Percentiles rank a stretch among this genome's conserved stretches.
Evolutionary conservation across 1,284 basidiomycete species (phyloP).

Genomic region (Pseudozyma sp.): DNA sequence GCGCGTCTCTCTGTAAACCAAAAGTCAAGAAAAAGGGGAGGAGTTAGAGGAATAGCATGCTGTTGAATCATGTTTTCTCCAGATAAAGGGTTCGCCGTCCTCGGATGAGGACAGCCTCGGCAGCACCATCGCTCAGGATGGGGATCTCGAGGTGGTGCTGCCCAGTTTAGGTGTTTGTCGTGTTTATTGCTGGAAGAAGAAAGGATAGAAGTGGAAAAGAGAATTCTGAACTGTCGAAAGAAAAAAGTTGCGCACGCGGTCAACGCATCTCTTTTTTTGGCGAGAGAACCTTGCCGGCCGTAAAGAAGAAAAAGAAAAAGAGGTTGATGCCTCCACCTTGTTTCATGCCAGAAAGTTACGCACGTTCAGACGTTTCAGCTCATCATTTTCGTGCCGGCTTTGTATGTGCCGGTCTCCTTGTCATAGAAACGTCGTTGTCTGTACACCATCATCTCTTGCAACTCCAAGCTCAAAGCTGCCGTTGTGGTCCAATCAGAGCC

Average conservation of each 20-base stretch:
- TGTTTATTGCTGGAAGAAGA: constrained; percentile 25
- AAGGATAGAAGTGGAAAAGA: constrained; percentile 2
- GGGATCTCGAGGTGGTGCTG: constrained; percentile 7
- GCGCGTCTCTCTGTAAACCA: constrained; percentile 41
- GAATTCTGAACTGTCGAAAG: too few species aligned
- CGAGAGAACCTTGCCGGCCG: constrained; percentile 17
- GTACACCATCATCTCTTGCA: neutral
- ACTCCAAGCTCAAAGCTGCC: neutral
- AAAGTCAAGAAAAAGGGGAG: neutral
- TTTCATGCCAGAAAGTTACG: neutral
- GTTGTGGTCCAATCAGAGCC: neutral
- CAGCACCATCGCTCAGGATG: neutral
- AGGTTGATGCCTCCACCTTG: neutral
- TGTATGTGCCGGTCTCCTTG: neutral
- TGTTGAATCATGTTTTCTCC: neutral
- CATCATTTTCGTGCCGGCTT: neutral
- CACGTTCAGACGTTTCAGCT: neutral
- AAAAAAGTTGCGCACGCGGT: constrained; percentile 20
- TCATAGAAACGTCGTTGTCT: neutral
- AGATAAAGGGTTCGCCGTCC: too few species aligned
- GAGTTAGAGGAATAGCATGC: neutral
- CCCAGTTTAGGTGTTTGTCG: constrained; percentile 4
- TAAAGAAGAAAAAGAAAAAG: constrained; percentile 2
- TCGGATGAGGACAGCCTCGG: too few species aligned
- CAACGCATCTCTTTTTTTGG: neutral